Percentiles rank a stretch among this genome's conserved stretches.
Conservation (phyloP, 1,139 yeast species). For the Yamadazyma kanchanaburiensis region DNA sequence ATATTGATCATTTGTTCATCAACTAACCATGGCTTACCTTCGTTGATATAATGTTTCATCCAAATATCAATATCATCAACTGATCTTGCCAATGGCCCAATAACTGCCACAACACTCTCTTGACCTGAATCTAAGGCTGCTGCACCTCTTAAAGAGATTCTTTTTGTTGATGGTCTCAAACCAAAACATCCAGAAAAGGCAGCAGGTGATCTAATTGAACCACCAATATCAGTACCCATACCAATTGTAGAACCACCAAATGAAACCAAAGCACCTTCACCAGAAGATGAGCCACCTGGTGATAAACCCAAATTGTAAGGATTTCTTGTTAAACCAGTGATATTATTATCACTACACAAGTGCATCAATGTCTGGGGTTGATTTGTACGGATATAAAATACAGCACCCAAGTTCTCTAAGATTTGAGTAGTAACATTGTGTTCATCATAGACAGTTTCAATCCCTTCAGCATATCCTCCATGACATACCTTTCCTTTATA, state of each 20-base stretch:
- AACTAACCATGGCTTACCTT: constrained; percentile 66
- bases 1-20: constrained; percentile 55
- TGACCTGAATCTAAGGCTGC: constrained; percentile 55
- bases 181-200: constrained; percentile 69
- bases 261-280: constrained; percentile 69
- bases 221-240: constrained; percentile 78
- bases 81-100: constrained; percentile 61
- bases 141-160: constrained; percentile 52
- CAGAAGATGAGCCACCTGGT: constrained; percentile 69
- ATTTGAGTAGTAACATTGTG: constrained; percentile 51
- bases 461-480: constrained; percentile 57
- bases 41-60: constrained; percentile 53
- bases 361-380: constrained; percentile 51
- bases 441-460: constrained; percentile 46
- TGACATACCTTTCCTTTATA: constrained; percentile 56
- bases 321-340: constrained; percentile 35
- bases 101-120: constrained; percentile 56
- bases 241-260: constrained; percentile 67
- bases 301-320: constrained; percentile 40
- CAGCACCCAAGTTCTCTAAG: constrained; percentile 63
- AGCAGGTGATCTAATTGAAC: constrained; percentile 74
- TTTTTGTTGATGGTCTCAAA: constrained; percentile 63
- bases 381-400: constrained; percentile 48
- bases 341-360: constrained; percentile 40
- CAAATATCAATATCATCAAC: constrained; percentile 64